Base-by-base conservation (phyloP, 129 eudicot species). In the Chrysanthemum lavandulifolium region DNA sequence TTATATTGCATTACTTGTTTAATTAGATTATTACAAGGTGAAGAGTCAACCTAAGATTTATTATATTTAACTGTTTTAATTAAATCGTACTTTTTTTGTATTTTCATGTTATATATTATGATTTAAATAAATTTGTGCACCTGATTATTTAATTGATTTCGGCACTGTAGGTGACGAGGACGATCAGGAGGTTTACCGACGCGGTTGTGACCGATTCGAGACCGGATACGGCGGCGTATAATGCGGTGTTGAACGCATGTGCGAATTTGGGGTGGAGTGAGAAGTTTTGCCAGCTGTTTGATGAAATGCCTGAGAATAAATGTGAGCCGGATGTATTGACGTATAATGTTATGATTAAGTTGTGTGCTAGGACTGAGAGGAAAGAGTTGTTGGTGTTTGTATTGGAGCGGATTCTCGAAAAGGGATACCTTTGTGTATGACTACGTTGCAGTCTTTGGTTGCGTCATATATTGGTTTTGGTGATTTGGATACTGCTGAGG, bases 381-480 rank as follows among this genome's bases (percentile, higher is more conserved):
- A 88, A 85, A 61, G 96, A 90, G 33, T 78, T 95, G 89, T 83
- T 95, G 55, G 97, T 83, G 9, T 81, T 74, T 72, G 96, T 95
- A 6, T 73, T 95, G 76, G 97, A 95, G 59, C 77, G 87, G 60
- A 86, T 95, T 71, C 73, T 95, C 21, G 86, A 79, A 14, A 86
- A 88, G 70, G 84, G 21, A 82, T 88, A 23, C 67, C 82, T 3
- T 73, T 91, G 62, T 95, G 97, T 79, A 71, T 84, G 83, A 86
- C 97, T 5, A 94, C 97, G 0, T 65, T 95, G 77, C 97, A 88
- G 54, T 95, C 97, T 2, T 85, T 95, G 27, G 97, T 94, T 8
- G 99, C 99, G 1, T 96, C 97, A 10, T 95, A 95, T 65, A 86
- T 95, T 13, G 99, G 99, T 1, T 95, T 95, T 78, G 94, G 89